Conservation (phyloP, 1,139 yeast species). For the Debaryomyces sp. region DNA sequence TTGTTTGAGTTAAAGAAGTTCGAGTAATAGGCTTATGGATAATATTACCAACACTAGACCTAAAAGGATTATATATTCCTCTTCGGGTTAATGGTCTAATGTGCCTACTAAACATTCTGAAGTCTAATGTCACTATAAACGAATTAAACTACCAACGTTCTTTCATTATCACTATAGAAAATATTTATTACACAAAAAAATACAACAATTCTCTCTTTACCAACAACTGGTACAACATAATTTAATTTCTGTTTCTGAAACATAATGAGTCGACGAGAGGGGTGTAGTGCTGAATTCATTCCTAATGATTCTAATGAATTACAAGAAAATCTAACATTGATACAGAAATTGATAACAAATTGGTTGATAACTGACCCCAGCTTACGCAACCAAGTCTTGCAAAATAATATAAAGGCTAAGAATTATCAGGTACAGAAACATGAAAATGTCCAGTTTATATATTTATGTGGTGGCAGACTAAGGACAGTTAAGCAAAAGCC, state of each 20-base stretch:
- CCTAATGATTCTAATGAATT: not conserved
- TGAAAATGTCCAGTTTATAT: slow-evolving; percentile 39
- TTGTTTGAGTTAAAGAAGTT: slow-evolving; percentile 3
- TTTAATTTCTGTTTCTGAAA: not conserved
- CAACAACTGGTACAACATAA: not conserved
- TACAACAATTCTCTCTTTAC: not conserved
- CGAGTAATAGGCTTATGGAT: not conserved
- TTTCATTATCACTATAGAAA: not conserved
- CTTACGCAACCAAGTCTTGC: slow-evolving; percentile 13
- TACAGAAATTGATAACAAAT: slow-evolving; percentile 31
- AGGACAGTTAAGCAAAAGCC: slow-evolving; percentile 44
- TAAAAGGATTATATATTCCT: not conserved
- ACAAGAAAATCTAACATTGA: not conserved
- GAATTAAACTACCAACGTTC: not conserved
- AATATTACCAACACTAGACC: not conserved
- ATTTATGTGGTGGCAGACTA: slow-evolving; percentile 67
- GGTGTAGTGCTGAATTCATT: not conserved
- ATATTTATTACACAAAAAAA: slow-evolving; percentile 1
- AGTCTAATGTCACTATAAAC: not conserved
- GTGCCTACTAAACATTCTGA: not conserved
- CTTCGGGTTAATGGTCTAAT: not conserved
- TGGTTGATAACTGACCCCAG: slow-evolving; percentile 50
- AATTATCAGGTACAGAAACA: slow-evolving; percentile 41
- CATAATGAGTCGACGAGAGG: not conserved
- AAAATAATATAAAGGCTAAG: slow-evolving; percentile 15